Conservation (phyloP, 352 stramenopile genomes). For the Halophytophthora batemanensis region DNA sequence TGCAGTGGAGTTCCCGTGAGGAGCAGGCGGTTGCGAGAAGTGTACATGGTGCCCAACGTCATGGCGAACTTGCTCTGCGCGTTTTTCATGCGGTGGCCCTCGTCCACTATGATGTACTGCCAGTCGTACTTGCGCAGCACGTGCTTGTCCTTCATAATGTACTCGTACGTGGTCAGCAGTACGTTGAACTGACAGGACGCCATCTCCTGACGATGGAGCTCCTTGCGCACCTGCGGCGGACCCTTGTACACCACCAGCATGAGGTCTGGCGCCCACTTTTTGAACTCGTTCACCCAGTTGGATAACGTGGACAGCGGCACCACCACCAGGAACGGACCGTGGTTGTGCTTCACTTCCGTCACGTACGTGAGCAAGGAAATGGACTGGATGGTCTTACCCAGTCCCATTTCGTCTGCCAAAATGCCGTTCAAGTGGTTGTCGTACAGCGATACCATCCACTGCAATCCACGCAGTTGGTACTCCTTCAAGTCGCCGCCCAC, state of each 20-base stretch:
- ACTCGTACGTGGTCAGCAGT: conserved; percentile 94
- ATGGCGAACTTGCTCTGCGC: conserved; percentile 89
- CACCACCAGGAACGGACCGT: conserved; percentile 97
- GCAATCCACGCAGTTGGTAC: conserved; percentile 98
- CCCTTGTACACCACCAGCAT: conserved; percentile 97
- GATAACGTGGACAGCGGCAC: conserved; percentile 94
- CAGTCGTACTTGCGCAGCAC: conserved; percentile 88
- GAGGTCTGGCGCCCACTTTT: conserved; percentile 94
- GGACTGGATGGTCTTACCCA: conserved; percentile 87
- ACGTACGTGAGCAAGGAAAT: conserved; percentile 86
- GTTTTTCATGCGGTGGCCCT: conserved; percentile 93
- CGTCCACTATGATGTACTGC: conserved; percentile 94
- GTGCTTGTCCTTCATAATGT: conserved; percentile 91
- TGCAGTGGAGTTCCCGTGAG: conserved; percentile 98
- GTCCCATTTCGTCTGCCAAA: conserved; percentile 96
- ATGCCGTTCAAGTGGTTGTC: conserved; percentile 99
- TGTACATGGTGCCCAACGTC: conserved; percentile 83
- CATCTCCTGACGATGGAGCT: conserved; percentile 80
- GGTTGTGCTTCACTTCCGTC: conserved; percentile 82
- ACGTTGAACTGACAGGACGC: conserved; percentile 90
- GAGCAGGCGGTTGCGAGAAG: conserved; percentile 88
- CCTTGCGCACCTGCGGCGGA: conserved; percentile 73
- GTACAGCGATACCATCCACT: conserved; percentile 99
- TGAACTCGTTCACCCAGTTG: conserved; percentile 94
- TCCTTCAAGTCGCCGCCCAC: conserved; percentile 95